These are phyloP conservation scores for Fusarium lyarnte DNA, from an alignment of 2,329 filamentous ascomycete genomes.

Conservation along the genomic window DNA sequence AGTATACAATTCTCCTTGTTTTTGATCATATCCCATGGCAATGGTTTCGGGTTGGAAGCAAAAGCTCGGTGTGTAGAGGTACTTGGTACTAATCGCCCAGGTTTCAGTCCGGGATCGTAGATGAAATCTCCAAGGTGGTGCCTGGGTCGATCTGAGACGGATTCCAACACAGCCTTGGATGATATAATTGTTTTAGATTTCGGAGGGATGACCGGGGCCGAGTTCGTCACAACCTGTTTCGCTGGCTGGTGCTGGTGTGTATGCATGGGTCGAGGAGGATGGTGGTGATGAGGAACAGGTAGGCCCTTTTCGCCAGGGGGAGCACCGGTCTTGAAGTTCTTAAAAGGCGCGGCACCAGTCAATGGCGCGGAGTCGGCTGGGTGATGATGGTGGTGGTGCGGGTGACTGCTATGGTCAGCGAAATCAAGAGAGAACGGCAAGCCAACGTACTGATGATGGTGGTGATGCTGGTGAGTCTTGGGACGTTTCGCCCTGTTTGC, in stretches of 20 bases:
- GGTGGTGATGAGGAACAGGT: constrained; percentile 59
- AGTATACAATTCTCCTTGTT: constrained; percentile 89
- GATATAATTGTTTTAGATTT: constrained; percentile 74
- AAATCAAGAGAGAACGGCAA: neutral
- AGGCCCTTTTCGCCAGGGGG: constrained; percentile 55
- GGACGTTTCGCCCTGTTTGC: constrained; percentile 69
- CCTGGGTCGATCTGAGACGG: constrained; percentile 75
- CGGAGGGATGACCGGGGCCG: constrained; percentile 54
- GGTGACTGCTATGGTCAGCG: constrained; percentile 50
- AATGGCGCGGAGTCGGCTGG: constrained; percentile 58
- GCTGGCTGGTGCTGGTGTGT: constrained; percentile 34
- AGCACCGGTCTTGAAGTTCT: constrained; percentile 59
- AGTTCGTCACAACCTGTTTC: constrained; percentile 38
- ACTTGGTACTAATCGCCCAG: constrained; percentile 57
- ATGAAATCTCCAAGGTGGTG: constrained; percentile 86
- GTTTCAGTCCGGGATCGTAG: constrained; percentile 75
- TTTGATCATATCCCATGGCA: constrained; percentile 77
- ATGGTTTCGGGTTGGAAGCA: constrained; percentile 70
- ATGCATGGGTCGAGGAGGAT: constrained; percentile 50
- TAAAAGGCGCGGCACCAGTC: constrained; percentile 56
- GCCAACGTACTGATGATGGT: constrained; percentile 71
- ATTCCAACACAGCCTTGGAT: constrained; percentile 76
- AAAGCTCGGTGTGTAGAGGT: constrained; percentile 55
- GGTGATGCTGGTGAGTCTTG: constrained; percentile 74
- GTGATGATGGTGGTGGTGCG: constrained; percentile 68